Base-by-base conservation (phyloP, 2,329 filamentous ascomycete genomes). In the Phaeosphaeriaceae sp. region DNA sequence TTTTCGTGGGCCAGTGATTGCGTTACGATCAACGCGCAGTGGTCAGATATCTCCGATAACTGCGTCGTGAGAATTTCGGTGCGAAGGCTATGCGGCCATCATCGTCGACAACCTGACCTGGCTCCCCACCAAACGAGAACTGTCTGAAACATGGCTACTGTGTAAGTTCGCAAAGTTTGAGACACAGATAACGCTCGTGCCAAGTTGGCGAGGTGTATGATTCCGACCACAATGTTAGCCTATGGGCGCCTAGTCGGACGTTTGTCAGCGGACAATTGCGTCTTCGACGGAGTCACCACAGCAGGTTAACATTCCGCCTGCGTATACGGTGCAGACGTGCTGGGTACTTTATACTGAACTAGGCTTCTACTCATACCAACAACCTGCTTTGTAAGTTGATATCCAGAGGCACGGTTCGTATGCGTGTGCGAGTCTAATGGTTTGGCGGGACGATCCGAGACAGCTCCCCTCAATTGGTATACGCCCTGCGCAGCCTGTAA, bases 181-280 rank as follows among this genome's bases (percentile, higher is more conserved):
- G n/a, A n/a, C n/a, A n/a, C n/a, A n/a, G n/a, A n/a, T n/a, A n/a
- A n/a, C n/a, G n/a, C n/a, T n/a, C n/a, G n/a, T n/a, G n/a, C n/a
- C n/a, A n/a, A n/a, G n/a, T n/a, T n/a, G n/a, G 21, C 10, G n/a
- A 45, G 42, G 42, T 45, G n/a, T 22, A 45, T 6, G 19, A 21
- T 17, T 7, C 15, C 45, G 11, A 13, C 9, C 45, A 13, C 21
- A 20, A 13, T 25, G 45, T 24, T 11, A 15, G 22, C 45, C 13
- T 15, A 5, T 50, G 24, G 24, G 21, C 41, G 11, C 24, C 25
- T 20, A 17, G 9, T 19, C n/a, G 11, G 13, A 6, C 10, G 49
- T 44, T 45, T 52, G 40, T 45, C 50, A 46, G 41, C 50, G 50
- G 50, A 53, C 50, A 7, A 24, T 20, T 19, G 48, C 48, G 31